Evolutionary conservation across 208 protist species (phyloP), one percentile per base, ranked within the genome.

Genomic region (Sergeia podlipaevii): DNA sequence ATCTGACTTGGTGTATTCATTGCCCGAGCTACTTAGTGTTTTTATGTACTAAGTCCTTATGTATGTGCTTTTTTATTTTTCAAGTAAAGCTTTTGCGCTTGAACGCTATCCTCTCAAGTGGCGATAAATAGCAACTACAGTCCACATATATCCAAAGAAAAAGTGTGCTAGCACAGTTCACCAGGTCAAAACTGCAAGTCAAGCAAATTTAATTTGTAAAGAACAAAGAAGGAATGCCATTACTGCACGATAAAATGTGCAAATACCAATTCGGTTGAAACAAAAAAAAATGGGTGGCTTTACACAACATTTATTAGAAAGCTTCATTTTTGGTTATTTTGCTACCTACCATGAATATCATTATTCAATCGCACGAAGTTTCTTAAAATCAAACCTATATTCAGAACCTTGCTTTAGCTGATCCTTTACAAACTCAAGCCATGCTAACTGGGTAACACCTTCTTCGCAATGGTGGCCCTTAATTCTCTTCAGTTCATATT

Each of bases 401-500:
- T 96, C 89, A 5, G 68, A 72, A 13, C 80, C 62, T 39, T 91
- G 85, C 39, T 91, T 92, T 28, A 96, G 48, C 26, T 96, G 85
- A 36, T 93, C 85, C 37, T 77, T 56, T 36, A 96, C 79, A 80
- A 96, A 96, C 47, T 93, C 66, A 15, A 96, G 70, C 86, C 89
- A 96, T 11, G 85, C 85, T 32, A 96, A 56, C 50, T 96, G 89
- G 4, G 70, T 74, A 39, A 93, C 77, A 15, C 89, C 89, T 42
- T 90, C 80, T 46, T 91, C 71, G 52, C 83, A 91, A 46, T 96
- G 89, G 48, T 96, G 89, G 0, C 75, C 89, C 49, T 86, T 91
- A n/a, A 93, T 83, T 26, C 83, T 70, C 36, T 96, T 96, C 28
- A 96, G 51, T 52, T 96, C 89, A 49, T 96, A 96, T 37, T 96